A percentile compares a stretch with the other conserved stretches of the same genome.
Evolutionary conservation across 257 asterid genomes (phyloP).

Genomic region (Dorcoceras hygrometricum): DNA sequence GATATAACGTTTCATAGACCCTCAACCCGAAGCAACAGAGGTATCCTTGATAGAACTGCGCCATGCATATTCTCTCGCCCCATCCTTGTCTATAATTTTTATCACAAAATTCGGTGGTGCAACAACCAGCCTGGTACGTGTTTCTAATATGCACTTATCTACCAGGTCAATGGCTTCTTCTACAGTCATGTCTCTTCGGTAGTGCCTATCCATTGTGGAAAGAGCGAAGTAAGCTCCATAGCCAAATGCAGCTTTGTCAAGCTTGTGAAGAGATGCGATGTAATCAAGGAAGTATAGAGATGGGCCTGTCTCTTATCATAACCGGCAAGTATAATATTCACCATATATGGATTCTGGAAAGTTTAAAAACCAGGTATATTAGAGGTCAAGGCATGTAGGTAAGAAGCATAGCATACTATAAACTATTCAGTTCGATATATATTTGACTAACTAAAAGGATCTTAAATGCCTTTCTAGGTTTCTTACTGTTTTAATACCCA

Average conservation of each 20-base stretch:
- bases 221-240: conserved; percentile 89
- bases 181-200: conserved; percentile 75
- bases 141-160: conserved; percentile 74
- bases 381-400: neutral
- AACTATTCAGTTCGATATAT: neutral
- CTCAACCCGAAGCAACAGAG: conserved; percentile 40
- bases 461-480: neutral
- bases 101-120: conserved; percentile 92
- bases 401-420: neutral
- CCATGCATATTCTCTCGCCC: conserved; percentile 84
- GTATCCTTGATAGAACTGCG: conserved; percentile 66
- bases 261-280: conserved; percentile 84
- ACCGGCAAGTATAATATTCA: conserved; percentile 85
- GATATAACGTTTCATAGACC: conserved; percentile 13
- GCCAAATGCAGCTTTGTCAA: conserved; percentile 89
- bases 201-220: conserved; percentile 89
- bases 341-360: conserved; percentile 73
- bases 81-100: conserved; percentile 85
- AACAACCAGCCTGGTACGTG: conserved; percentile 72
- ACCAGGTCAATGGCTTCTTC: conserved; percentile 86
- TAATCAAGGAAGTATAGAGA: conserved; percentile 80
- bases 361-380: conserved; percentile 6
- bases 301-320: conserved; percentile 86
- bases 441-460: neutral
- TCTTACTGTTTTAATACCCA: neutral